phyloP scores from a whole-genome alignment of 2,329 filamentous ascomycete genomes.

The Fusarium goolgardi region DNA sequence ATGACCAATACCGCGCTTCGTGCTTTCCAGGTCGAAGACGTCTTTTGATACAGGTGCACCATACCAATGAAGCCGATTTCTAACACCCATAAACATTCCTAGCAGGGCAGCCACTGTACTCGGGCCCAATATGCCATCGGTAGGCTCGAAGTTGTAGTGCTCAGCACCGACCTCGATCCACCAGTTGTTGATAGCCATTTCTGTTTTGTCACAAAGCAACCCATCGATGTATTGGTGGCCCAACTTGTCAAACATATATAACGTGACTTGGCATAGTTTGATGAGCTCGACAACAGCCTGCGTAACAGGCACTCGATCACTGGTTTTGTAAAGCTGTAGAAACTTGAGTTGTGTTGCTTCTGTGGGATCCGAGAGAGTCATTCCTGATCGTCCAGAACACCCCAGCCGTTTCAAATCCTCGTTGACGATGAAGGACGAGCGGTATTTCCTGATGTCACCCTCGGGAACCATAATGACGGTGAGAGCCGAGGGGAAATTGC shows the following conservation, averaged over 20 bases:
- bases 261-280: conserved; percentile 88
- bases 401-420: conserved; percentile 92
- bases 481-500: conserved; percentile 88
- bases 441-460: conserved; percentile 83
- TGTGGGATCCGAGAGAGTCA: conserved; percentile 82
- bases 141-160: conserved; percentile 91
- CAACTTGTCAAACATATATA: conserved; percentile 88
- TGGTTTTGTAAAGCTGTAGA: conserved; percentile 87
- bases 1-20: conserved; percentile 84
- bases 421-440: conserved; percentile 90
- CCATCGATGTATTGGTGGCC: conserved; percentile 92
- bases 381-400: conserved; percentile 88
- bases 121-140: conserved; percentile 90
- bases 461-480: conserved; percentile 92
- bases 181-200: conserved; percentile 91
- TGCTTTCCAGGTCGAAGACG: conserved; percentile 84
- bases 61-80: conserved; percentile 87
- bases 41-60: conserved; percentile 90
- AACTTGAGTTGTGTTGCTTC: conserved; percentile 91
- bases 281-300: conserved; percentile 88
- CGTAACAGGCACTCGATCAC: conserved; percentile 81
- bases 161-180: conserved; percentile 95
- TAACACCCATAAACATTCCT: conserved; percentile 87
- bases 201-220: conserved; percentile 90
- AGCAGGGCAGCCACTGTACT: conserved; percentile 90